Percentiles rank a stretch among this genome's conserved stretches.
Conservation (phyloP, 192 early-diverging fungal species). For the Coemansia umbellata region DNA sequence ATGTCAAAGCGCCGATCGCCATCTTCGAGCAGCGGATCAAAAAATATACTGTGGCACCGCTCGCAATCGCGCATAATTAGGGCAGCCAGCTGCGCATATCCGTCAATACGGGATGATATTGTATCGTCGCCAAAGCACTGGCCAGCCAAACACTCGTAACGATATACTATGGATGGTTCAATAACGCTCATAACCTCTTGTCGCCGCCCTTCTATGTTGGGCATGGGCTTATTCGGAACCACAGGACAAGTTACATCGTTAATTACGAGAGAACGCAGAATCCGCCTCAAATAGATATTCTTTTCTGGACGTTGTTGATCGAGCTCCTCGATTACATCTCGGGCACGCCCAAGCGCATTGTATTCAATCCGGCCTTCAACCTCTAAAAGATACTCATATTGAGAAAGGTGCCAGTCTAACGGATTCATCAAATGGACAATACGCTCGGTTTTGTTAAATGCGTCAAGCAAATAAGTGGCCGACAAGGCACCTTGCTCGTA, state of each 20-base stretch:
- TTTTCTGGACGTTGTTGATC: conserved; percentile 21
- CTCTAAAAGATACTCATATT: conserved; percentile 36
- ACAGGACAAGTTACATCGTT: conserved; percentile 40
- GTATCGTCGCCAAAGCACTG: conserved; percentile 43
- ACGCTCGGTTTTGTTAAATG: conserved; percentile 45
- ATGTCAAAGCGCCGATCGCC: conserved; percentile 51
- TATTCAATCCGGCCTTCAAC: conserved; percentile 39
- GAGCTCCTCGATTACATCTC: conserved; percentile 40
- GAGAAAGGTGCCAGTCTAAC: conserved; percentile 38
- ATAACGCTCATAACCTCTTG: conserved; percentile 22
- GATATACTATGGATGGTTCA: conserved; percentile 33
- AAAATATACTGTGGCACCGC: conserved; percentile 30
- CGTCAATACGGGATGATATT: conserved; percentile 18
- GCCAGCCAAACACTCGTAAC: conserved; percentile 33
- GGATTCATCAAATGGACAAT: conserved; percentile 48
- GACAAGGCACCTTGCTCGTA: conserved; percentile 34
- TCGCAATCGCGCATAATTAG: conserved; percentile 35
- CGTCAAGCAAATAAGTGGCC: conserved; percentile 38
- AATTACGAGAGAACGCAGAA: conserved; percentile 31
- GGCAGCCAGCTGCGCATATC: conserved; percentile 34
- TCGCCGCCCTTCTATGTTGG: conserved; percentile 34
- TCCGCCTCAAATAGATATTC: conserved; percentile 9
- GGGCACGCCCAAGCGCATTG: conserved; percentile 23
- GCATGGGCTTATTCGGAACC: conserved; percentile 39
- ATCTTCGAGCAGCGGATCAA: conserved; percentile 32